A percentile compares a stretch with the other conserved stretches of the same genome.
Evolutionary conservation across 306 rosid species (phyloP).

Genomic region (Cicer cuneatum): DNA sequence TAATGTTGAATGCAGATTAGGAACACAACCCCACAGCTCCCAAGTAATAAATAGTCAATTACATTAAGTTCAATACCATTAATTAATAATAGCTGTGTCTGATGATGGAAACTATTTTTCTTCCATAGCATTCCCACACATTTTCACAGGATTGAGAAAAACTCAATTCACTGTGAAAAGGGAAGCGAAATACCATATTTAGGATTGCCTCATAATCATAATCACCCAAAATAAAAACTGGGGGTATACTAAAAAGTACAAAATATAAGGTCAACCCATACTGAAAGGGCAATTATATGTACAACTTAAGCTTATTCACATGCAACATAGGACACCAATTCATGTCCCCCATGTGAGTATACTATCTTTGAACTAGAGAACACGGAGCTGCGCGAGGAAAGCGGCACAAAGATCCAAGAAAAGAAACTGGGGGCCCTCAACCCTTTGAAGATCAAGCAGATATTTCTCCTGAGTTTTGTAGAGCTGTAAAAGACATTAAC

Average conservation of each 20-base stretch:
- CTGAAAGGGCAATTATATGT: slow-evolving; percentile 49
- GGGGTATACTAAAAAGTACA: slow-evolving; percentile 41
- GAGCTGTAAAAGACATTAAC: slow-evolving; percentile 62
- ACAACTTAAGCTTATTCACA: slow-evolving; percentile 57
- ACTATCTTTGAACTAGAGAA: slow-evolving; percentile 53
- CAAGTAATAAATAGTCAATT: slow-evolving; percentile 27
- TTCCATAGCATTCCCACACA: slow-evolving; percentile 37
- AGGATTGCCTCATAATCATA: slow-evolving; percentile 50
- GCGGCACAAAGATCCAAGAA: slow-evolving; percentile 97
- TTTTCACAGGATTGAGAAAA: slow-evolving; percentile 35
- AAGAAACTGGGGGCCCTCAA: slow-evolving; percentile 90
- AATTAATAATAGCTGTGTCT: background rate
- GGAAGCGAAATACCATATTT: slow-evolving; percentile 36
- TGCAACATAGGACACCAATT: slow-evolving; percentile 36
- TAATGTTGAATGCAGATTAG: slow-evolving; percentile 30
- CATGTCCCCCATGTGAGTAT: slow-evolving; percentile 40
- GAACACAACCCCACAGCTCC: slow-evolving; percentile 36
- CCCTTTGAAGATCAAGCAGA: slow-evolving; percentile 91
- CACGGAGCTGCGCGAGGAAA: slow-evolving; percentile 85
- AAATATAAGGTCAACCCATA: slow-evolving; percentile 31
- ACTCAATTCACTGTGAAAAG: slow-evolving; percentile 34
- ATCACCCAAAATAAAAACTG: slow-evolving; percentile 58
- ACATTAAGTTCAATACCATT: slow-evolving; percentile 42
- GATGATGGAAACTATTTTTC: slow-evolving; percentile 1
- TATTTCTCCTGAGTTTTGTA: slow-evolving; percentile 90